Conservation (phyloP, 2,329 filamentous ascomycete genomes). For the Cytospora piceae region DNA sequence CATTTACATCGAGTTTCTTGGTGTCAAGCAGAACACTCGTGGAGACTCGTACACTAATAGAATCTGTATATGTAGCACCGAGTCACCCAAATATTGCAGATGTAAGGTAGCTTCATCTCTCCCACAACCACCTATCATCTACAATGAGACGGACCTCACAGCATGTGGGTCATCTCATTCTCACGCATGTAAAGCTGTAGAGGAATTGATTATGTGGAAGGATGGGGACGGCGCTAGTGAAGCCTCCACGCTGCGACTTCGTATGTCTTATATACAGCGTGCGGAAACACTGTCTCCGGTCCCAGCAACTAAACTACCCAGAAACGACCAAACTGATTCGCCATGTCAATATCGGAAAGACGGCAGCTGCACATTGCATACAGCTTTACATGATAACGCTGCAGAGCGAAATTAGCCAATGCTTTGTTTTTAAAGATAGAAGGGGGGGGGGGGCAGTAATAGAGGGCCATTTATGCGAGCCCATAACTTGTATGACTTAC, state of each 20-base stretch:
- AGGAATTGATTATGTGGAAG: slow-evolving; percentile 20
- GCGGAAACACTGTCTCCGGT: neutral
- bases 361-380: neutral
- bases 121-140: neutral
- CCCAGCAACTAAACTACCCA: slow-evolving; percentile 12
- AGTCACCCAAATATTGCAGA: too few relatives aligned
- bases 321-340: neutral
- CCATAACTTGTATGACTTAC: slow-evolving; percentile 9
- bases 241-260: slow-evolving; percentile 15
- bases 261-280: slow-evolving; percentile 4
- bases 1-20: too few relatives aligned
- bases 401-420: neutral
- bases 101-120: too few relatives aligned
- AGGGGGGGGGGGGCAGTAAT: too few relatives aligned
- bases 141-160: neutral
- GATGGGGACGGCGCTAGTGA: neutral
- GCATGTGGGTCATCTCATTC: neutral
- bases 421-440: neutral
- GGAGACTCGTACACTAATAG: too few relatives aligned
- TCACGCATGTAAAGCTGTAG: neutral
- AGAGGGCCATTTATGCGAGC: neutral
- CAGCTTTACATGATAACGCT: slow-evolving; percentile 28
- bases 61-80: too few relatives aligned
- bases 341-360: slow-evolving; percentile 8
- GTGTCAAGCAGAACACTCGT: too few relatives aligned